A percentile compares a stretch with the other conserved stretches of the same genome.
Evolutionary conservation across 257 asterid genomes (phyloP).

Genomic region (Solanum microdontum): DNA sequence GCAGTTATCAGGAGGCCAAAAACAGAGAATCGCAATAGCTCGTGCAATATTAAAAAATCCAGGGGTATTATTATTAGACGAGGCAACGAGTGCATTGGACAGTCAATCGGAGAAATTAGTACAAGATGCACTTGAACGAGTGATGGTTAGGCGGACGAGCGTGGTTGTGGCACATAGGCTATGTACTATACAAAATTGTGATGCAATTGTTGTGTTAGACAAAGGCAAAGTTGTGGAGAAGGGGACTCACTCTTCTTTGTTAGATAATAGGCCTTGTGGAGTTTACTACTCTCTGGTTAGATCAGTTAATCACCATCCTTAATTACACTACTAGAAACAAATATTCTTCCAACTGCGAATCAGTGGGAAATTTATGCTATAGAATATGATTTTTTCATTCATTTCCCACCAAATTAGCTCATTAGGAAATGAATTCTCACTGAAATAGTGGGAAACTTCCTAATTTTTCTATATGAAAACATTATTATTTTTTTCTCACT

Average conservation of each 20-base stretch:
- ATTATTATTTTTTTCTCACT: too few relatives aligned
- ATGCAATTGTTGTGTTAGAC: constrained; percentile 56
- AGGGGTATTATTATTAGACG: constrained; percentile 45
- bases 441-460: too few relatives aligned
- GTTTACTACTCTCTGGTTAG: constrained; percentile 52
- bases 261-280: constrained; percentile 44
- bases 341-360: not conserved
- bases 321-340: not conserved
- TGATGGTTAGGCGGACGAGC: constrained; percentile 72
- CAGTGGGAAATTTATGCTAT: too few relatives aligned
- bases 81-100: constrained; percentile 82
- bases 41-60: constrained; percentile 67
- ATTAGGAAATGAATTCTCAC: too few relatives aligned
- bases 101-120: constrained; percentile 66
- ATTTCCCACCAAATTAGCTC: too few relatives aligned
- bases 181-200: constrained; percentile 65
- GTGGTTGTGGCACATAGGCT: constrained; percentile 80
- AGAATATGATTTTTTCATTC: not conserved
- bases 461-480: too few relatives aligned
- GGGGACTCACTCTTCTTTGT: constrained; percentile 7
- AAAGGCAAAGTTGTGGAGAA: constrained; percentile 61
- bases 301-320: not conserved
- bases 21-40: constrained; percentile 70
- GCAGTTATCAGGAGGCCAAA: constrained; percentile 80
- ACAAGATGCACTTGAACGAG: constrained; percentile 72